These are phyloP conservation scores for Calonectria crousiana DNA, from an alignment of 2,329 filamentous ascomycete species.

Conservation along the genomic window DNA sequence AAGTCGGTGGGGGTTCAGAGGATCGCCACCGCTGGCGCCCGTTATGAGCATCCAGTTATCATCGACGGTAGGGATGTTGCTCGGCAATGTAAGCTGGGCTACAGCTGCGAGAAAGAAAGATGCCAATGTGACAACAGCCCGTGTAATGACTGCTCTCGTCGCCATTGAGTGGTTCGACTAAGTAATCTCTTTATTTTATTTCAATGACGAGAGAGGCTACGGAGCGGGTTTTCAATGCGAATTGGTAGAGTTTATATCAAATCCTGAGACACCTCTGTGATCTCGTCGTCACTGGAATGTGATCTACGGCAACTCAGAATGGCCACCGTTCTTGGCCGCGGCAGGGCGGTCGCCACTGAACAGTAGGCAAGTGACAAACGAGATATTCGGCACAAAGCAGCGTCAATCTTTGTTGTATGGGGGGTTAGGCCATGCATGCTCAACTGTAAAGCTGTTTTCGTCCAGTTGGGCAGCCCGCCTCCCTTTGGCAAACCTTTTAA, in stretches of 20 bases:
- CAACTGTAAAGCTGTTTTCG: conserved; percentile 2
- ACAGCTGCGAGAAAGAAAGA: background rate
- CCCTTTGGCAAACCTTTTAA: background rate
- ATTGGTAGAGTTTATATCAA: conserved; percentile 10
- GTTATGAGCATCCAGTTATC: conserved; percentile 18
- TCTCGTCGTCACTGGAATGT: conserved; percentile 1
- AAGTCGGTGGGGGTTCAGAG: conserved; percentile 7
- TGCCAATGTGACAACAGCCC: background rate
- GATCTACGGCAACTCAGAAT: background rate
- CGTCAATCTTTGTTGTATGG: background rate
- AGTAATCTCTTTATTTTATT: background rate
- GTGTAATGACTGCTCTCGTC: background rate
- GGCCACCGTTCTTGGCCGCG: background rate
- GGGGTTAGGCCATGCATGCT: no score
- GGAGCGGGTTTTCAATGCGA: background rate
- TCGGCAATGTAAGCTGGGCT: conserved; percentile 7
- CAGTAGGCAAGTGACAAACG: background rate
- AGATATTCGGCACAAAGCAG: background rate
- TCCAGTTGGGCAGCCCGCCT: background rate
- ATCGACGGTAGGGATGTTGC: background rate
- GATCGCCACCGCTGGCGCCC: background rate
- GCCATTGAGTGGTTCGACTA: background rate
- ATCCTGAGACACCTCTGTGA: background rate
- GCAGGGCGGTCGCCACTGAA: background rate
- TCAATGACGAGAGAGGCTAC: background rate